These are phyloP conservation scores for Hanseniaspora sp. DNA, from an alignment of 1,139 yeast genomes.

Conservation along the genomic window DNA sequence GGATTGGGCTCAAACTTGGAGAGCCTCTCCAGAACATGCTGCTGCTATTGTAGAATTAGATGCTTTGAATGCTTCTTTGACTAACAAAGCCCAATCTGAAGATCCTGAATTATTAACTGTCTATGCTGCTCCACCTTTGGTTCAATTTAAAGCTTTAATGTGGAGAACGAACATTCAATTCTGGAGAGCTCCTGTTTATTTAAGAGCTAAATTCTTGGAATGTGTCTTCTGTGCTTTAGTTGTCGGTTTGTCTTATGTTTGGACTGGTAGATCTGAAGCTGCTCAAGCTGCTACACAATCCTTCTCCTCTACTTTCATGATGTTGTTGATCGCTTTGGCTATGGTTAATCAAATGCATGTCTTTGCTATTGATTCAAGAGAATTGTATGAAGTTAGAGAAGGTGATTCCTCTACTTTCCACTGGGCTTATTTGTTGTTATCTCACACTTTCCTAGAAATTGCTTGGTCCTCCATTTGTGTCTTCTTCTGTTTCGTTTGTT, in stretches of 20 bases:
- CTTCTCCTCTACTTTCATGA: constrained; percentile 47
- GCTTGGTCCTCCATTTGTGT: constrained; percentile 39
- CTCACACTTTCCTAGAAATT: constrained; percentile 36
- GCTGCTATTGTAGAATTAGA: constrained; percentile 33
- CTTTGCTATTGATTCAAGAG: constrained; percentile 38
- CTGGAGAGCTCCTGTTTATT: constrained; percentile 43
- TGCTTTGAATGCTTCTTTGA: constrained; percentile 26
- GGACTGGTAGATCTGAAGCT: constrained; percentile 28
- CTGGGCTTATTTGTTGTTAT: constrained; percentile 39
- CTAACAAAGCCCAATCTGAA: constrained; percentile 25
- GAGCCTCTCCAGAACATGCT: constrained; percentile 34
- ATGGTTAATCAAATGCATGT: constrained; percentile 47
- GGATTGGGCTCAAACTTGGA: constrained; percentile 43
- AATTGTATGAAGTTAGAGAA: constrained; percentile 52
- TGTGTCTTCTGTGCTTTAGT: constrained; percentile 41
- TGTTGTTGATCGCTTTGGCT: constrained; percentile 41
- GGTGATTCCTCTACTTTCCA: constrained; percentile 52
- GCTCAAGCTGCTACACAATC: constrained; percentile 41
- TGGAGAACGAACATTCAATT: constrained; percentile 37
- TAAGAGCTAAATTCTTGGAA: constrained; percentile 39
- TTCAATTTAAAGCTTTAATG: constrained; percentile 36
- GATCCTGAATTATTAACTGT: constrained; percentile 28
- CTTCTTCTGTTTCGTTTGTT: constrained; percentile 33
- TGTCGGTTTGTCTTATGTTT: constrained; percentile 43
- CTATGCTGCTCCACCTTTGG: constrained; percentile 32